Conservation (phyloP, 1,139 yeast species). For the Nakaseomyces kungkrabaensis region DNA sequence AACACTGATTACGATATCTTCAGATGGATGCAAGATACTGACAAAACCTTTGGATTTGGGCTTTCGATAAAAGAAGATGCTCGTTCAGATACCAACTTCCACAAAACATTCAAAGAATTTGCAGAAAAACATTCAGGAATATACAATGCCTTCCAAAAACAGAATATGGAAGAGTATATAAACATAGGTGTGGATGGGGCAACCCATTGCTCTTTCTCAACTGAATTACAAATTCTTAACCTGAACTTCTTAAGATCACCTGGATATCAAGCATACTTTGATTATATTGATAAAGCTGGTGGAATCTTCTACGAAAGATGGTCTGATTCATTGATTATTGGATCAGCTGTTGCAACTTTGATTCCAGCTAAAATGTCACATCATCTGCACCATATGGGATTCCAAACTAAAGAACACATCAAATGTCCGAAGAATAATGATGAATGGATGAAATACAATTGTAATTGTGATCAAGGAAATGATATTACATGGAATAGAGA, state of each 20-base stretch:
- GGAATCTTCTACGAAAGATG: slow-evolving; percentile 86
- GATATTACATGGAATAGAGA: slow-evolving; percentile 59
- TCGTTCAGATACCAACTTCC: slow-evolving; percentile 65
- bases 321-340: slow-evolving; percentile 88
- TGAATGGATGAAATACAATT: slow-evolving; percentile 39
- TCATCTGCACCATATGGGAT: slow-evolving; percentile 64
- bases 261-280: slow-evolving; percentile 58
- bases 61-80: slow-evolving; percentile 73
- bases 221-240: slow-evolving; percentile 70
- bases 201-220: slow-evolving; percentile 80
- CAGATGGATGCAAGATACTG: slow-evolving; percentile 68
- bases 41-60: slow-evolving; percentile 65
- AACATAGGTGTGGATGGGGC: slow-evolving; percentile 33
- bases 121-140: slow-evolving; percentile 43
- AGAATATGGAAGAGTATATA: not conserved
- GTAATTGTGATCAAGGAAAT: slow-evolving; percentile 54
- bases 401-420: slow-evolving; percentile 45
- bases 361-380: slow-evolving; percentile 55
- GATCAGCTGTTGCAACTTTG: slow-evolving; percentile 69
- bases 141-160: not conserved
- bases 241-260: slow-evolving; percentile 64
- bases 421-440: slow-evolving; percentile 55
- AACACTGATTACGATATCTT: slow-evolving; percentile 74
- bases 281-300: slow-evolving; percentile 62
- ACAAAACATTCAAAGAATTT: slow-evolving; percentile 65